Evolutionary conservation across 1,284 basidiomycete genomes (phyloP), one percentile per base, ranked within the genome.

Genomic region (Stygiomarasmius scandens): DNA sequence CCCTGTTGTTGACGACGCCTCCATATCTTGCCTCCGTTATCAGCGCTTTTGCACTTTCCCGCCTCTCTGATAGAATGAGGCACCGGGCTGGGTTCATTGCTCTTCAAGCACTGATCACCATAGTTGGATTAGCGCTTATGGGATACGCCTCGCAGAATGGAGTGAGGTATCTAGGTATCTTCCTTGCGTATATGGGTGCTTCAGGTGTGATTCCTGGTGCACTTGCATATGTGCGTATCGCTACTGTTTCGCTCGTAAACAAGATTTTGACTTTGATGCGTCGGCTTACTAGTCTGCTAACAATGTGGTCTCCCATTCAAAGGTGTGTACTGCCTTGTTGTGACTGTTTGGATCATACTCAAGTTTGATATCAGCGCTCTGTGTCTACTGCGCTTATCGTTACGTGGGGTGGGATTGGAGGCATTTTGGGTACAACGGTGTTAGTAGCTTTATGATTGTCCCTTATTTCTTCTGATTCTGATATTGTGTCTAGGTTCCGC

Each of bases 281-380:
- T n/a, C n/a, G n/a, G n/a, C n/a, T 4, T 25, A 43, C 9, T 55
- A 79, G 75, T 68, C 72, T 53, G 71, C 75, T 5, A 79, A 79
- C 57, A 80, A 80, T 58, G 76, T 79, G 6, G 75, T 76, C 8
- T 74, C 75, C 8, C 77, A 79, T 52, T 53, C 78, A 76, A 67
- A 69, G 69, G 74, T 73, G 32, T 52, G 57, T 54, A 16, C n/a
- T 19, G 20, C 32, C 32, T 34, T 10, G 12, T 43, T 25, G 1
- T 20, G 20, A 36, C 52, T 43, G 38, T n/a, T n/a, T n/a, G n/a
- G n/a, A n/a, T n/a, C n/a, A n/a, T n/a, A n/a, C n/a, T n/a, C n/a
- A n/a, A n/a, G n/a, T 41, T 19, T n/a, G 16, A 19, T 50, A 24
- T 38, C 55, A 55, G 20, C 77, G 77, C 62, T 72, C 75, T 16